Evolutionary conservation across 257 asterid genomes (phyloP).

Genomic region (Striga asiatica): DNA sequence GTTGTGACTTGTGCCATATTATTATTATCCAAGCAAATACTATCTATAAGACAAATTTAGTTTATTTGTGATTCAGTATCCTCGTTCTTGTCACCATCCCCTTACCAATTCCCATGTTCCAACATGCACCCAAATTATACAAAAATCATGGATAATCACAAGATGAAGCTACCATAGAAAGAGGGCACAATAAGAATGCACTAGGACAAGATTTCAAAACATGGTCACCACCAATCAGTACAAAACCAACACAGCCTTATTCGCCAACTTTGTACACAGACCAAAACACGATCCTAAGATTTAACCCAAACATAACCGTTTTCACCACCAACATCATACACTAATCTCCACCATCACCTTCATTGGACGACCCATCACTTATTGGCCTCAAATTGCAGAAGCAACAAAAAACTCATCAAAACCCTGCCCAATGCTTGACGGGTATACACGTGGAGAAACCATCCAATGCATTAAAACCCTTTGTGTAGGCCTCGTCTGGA

Average conservation of each 20-base stretch:
- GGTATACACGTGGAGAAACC: conserved; percentile 27
- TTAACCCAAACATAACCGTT: conserved; percentile 19
- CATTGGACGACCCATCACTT: conserved; percentile 32
- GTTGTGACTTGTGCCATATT: too few relatives aligned
- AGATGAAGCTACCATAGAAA: background rate
- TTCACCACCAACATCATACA: conserved; percentile 21
- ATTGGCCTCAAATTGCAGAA: conserved; percentile 30
- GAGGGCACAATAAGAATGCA: background rate
- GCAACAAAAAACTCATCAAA: conserved; percentile 32
- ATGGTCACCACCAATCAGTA: background rate
- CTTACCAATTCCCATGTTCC: too few relatives aligned
- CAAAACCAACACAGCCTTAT: conserved; percentile 2
- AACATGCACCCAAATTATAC: too few relatives aligned
- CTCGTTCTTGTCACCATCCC: too few relatives aligned
- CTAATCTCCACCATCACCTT: too few relatives aligned
- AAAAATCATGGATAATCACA: too few relatives aligned
- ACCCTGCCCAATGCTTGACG: conserved; percentile 20
- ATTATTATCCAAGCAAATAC: too few relatives aligned
- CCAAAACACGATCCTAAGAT: background rate
- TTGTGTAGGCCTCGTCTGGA: conserved; percentile 42
- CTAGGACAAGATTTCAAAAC: background rate
- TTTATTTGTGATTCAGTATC: too few relatives aligned
- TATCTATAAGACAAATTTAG: too few relatives aligned
- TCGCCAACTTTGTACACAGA: conserved; percentile 8
- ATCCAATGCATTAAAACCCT: conserved; percentile 35